Percentiles rank a stretch among this genome's conserved stretches.
These are phyloP conservation scores for Pythium plurisporium DNA, from an alignment of 352 stramenopile genomes.

Conservation along the genomic window DNA sequence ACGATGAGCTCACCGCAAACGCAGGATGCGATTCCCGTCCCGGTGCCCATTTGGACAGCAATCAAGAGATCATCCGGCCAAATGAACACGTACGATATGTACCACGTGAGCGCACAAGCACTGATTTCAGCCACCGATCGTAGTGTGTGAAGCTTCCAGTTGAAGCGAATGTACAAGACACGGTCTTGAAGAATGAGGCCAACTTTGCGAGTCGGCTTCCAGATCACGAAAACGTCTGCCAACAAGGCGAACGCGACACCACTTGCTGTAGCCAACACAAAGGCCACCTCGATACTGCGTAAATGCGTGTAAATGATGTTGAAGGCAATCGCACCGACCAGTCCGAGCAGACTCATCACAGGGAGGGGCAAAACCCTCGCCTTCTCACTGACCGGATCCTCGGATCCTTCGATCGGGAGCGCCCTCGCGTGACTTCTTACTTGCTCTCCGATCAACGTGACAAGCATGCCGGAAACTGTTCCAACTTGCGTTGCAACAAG, in stretches of 20 bases:
- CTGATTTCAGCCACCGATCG: slow-evolving; percentile 56
- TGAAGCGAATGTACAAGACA: slow-evolving; percentile 55
- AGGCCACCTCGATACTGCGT: slow-evolving; percentile 75
- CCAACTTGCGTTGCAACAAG: slow-evolving; percentile 79
- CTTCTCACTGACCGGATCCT: slow-evolving; percentile 47
- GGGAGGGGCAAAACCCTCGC: slow-evolving; percentile 71
- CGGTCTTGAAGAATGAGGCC: slow-evolving; percentile 78
- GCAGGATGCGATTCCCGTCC: slow-evolving; percentile 59
- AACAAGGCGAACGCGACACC: slow-evolving; percentile 73
- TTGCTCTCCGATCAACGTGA: slow-evolving; percentile 77
- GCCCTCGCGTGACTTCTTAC: slow-evolving; percentile 46
- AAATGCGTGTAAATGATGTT: slow-evolving; percentile 88
- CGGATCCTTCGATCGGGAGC: slow-evolving; percentile 23
- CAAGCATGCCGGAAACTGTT: slow-evolving; percentile 74
- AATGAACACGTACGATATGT: slow-evolving; percentile 60
- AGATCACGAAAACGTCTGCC: slow-evolving; percentile 85
- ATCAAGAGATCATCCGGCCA: slow-evolving; percentile 68
- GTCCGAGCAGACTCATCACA: slow-evolving; percentile 72
- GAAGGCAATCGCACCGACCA: slow-evolving; percentile 76
- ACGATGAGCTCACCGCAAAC: slow-evolving; percentile 68
- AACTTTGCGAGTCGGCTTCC: slow-evolving; percentile 72
- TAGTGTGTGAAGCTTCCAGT: slow-evolving; percentile 50
- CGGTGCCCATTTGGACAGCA: slow-evolving; percentile 71
- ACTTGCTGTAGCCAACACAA: slow-evolving; percentile 71
- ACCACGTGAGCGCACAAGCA: slow-evolving; percentile 53